Conservation (phyloP, 768 basidiomycete genomes). For the Amanita rimosa region DNA sequence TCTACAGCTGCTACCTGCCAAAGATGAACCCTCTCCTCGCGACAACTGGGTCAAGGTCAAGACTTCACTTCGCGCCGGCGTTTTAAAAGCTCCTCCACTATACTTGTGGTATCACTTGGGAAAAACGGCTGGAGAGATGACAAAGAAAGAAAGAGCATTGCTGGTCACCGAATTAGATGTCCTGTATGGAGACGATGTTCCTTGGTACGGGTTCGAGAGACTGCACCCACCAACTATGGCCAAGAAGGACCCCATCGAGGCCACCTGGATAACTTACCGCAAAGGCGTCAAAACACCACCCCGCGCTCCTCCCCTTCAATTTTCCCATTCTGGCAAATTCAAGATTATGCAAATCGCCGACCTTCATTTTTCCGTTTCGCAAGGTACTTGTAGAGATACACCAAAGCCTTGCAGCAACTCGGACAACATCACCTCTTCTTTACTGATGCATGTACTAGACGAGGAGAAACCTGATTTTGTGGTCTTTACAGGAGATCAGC, state of each 20-base stretch:
- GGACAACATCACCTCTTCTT: slow-evolving; percentile 68
- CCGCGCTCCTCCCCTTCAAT: slow-evolving; percentile 68
- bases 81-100: slow-evolving; percentile 41
- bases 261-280: slow-evolving; percentile 57
- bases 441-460: slow-evolving; percentile 64
- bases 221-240: slow-evolving; percentile 48
- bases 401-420: slow-evolving; percentile 47
- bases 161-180: slow-evolving; percentile 91
- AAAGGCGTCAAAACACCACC: slow-evolving; percentile 69
- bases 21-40: slow-evolving; percentile 34
- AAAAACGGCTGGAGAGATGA: slow-evolving; percentile 51
- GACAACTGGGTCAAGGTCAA: slow-evolving; percentile 55
- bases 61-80: slow-evolving; percentile 54
- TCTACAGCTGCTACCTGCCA: slow-evolving; percentile 49
- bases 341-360: slow-evolving; percentile 89
- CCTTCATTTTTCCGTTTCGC: slow-evolving; percentile 80
- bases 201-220: slow-evolving; percentile 83
- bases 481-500: slow-evolving; percentile 87
- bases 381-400: slow-evolving; percentile 71
- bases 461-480: slow-evolving; percentile 83
- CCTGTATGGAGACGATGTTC: slow-evolving; percentile 70
- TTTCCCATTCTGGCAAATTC: slow-evolving; percentile 75
- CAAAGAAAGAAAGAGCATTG: slow-evolving; percentile 39
- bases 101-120: slow-evolving; percentile 74
- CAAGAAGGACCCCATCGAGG: slow-evolving; percentile 29